Conservation (phyloP, 192 early-diverging fungal genomes). For the Backusella liffmaniae region DNA sequence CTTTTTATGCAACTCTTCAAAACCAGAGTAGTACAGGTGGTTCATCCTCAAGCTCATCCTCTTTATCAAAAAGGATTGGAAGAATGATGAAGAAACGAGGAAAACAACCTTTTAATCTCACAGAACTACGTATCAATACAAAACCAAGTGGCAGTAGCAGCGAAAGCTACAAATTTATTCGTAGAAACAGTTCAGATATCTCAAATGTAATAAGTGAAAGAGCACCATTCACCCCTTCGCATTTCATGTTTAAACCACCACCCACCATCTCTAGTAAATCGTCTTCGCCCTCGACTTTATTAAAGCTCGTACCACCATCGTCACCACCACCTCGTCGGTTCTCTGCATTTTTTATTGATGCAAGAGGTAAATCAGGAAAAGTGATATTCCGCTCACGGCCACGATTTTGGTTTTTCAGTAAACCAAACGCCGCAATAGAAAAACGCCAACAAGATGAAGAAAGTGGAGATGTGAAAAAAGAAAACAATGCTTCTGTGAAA, state of each 20-base stretch:
- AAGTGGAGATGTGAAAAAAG: too few relatives aligned
- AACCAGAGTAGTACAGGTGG: neutral
- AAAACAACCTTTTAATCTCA: neutral
- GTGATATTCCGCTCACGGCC: neutral
- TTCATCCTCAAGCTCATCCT: neutral
- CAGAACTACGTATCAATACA: neutral
- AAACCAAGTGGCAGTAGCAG: neutral
- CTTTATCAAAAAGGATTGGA: neutral
- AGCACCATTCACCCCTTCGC: neutral
- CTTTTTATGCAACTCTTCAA: neutral
- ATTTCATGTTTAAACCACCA: constrained; percentile 1
- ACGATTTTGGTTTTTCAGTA: neutral
- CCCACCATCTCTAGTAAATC: constrained; percentile 7
- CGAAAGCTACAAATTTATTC: neutral
- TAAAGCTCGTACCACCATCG: neutral
- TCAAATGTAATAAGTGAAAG: neutral
- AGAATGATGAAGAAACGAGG: constrained; percentile 2
- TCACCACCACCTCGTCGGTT: neutral
- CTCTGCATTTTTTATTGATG: constrained; percentile 8
- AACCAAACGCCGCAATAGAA: neutral
- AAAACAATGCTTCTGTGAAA: neutral
- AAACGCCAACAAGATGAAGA: neutral
- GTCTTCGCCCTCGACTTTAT: neutral
- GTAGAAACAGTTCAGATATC: neutral
- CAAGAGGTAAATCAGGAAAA: constrained; percentile 4